Evolutionary conservation across 768 basidiomycete genomes (phyloP), one percentile per base, ranked within the genome.

Genomic region (Daedalea quercina): DNA sequence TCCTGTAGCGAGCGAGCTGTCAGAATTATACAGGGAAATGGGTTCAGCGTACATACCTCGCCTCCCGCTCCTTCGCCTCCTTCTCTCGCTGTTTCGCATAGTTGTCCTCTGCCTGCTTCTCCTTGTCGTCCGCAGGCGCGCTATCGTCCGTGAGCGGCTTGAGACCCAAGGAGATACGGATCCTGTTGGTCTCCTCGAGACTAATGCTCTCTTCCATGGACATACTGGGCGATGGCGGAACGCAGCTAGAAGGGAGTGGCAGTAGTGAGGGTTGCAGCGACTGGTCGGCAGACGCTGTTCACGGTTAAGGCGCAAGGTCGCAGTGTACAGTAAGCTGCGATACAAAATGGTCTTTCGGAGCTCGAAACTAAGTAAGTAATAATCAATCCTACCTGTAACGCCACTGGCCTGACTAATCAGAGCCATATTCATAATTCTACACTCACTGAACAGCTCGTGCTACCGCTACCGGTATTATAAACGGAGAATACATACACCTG

Each of bases 111-210:
- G 96, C 96, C 60, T 84, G 70, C 63, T 87, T 82, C 52, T 96
- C 94, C 58, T 80, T 84, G 64, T 83, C 81, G 64, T 83, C 75
- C n/a, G 76, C 78, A 8, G 87, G 80, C 15, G 73, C 79, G 40
- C 77, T 74, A 60, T 92, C 89, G 60, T 93, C 94, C 17, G 85
- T 87, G 52, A 98, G 79, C 40, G 96, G 94, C 66, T 94, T 91
- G 54, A 99, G 84, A 58, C 96, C 96, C 35, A 96, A 79, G 3
- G 86, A 87, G 54, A 95, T 82, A 72, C 96, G 91, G 68, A 96
- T 90, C 71, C 89, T 94, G 78, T 94, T 94, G 34, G 93, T 94
- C 76, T 94, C 92, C 64, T 94, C 92, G 65, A 95, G 80, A 64
- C 87, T 89, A 66, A 95, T 87, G 59, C 88, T 85, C 69, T 90